phyloP scores from a whole-genome alignment of 345 rosid genomes.

The Trapa bicornis region DNA sequence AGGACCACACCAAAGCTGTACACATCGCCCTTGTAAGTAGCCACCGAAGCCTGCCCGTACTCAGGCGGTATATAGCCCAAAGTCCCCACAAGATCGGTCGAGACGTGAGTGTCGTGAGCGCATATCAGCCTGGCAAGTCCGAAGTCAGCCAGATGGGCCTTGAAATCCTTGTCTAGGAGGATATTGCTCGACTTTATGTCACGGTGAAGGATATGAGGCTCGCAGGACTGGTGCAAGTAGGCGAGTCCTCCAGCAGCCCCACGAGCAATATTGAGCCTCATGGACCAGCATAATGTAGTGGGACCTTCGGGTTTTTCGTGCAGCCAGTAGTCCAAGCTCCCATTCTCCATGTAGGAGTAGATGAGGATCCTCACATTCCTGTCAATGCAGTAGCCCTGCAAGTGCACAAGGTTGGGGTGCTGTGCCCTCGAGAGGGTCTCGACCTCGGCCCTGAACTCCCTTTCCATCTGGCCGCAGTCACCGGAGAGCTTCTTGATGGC shows the following conservation, averaged over 20 bases:
- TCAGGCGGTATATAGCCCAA: conserved; percentile 86
- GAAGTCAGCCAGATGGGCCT: conserved; percentile 79
- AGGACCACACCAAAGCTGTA: conserved; percentile 90
- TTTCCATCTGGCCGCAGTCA: conserved; percentile 77
- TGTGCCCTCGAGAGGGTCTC: conserved; percentile 81
- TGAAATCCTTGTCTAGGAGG: conserved; percentile 59
- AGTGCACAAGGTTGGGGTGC: conserved; percentile 74
- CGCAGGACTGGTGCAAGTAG: conserved; percentile 71
- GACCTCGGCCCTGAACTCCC: conserved; percentile 80
- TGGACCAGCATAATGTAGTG: conserved; percentile 40
- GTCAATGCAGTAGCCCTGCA: conserved; percentile 64
- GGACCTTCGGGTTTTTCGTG: conserved; percentile 73
- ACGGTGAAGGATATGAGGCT: conserved; percentile 74
- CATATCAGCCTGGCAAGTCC: conserved; percentile 70
- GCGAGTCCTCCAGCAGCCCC: conserved; percentile 63
- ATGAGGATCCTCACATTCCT: conserved; percentile 48
- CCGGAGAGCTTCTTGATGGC: conserved; percentile 78
- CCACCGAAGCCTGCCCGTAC: conserved; percentile 73
- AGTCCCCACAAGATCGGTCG: conserved; percentile 82
- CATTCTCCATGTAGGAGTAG: conserved; percentile 80
- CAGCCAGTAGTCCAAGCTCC: conserved; percentile 87
- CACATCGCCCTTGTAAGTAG: conserved; percentile 75
- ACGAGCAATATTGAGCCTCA: conserved; percentile 53
- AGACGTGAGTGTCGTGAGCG: conserved; percentile 73
- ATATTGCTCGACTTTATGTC: conserved; percentile 83